A percentile compares a stretch with the other conserved stretches of the same genome.
phyloP scores from a whole-genome alignment of 2,329 filamentous ascomycete species.

The Diaporthe sp. region DNA sequence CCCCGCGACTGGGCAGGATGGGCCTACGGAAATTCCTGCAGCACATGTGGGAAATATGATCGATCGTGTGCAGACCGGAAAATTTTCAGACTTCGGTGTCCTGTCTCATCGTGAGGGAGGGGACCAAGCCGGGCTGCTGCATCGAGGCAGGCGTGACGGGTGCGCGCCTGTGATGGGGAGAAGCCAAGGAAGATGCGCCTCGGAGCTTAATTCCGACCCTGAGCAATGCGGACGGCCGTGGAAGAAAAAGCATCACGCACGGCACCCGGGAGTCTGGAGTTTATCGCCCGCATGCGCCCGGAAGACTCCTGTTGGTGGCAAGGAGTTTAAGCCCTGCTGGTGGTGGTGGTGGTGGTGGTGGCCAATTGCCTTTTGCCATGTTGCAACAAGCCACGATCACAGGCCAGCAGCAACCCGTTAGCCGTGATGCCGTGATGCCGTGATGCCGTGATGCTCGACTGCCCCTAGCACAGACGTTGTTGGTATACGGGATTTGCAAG shows the following conservation, averaged over 20 bases:
- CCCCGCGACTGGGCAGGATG: not conserved
- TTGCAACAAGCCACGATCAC: not conserved
- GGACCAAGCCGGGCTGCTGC: not conserved
- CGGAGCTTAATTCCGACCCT: conserved; percentile 7
- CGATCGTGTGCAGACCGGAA: not conserved
- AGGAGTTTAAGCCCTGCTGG: not conserved
- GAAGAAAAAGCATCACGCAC: not conserved
- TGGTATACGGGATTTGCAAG: not conserved
- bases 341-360: too few relatives aligned
- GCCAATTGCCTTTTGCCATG: conserved; percentile 6
- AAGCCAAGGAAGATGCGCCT: not conserved
- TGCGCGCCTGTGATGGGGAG: not conserved
- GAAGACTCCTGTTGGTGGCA: not conserved
- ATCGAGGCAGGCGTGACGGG: not conserved
- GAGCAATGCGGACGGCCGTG: not conserved
- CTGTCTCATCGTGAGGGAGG: conserved; percentile 18
- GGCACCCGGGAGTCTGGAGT: not conserved
- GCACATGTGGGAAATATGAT: not conserved
- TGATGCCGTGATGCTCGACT: not conserved
- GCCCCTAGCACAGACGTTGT: not conserved
- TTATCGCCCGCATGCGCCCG: not conserved
- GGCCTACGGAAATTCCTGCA: not conserved
- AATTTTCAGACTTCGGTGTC: conserved; percentile 4
- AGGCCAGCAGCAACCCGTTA: not conserved
- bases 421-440: not conserved